Percentiles rank a stretch among this genome's conserved stretches.
Evolutionary conservation across 768 basidiomycete genomes (phyloP).

Genomic region (Pleurotus eryngii): DNA sequence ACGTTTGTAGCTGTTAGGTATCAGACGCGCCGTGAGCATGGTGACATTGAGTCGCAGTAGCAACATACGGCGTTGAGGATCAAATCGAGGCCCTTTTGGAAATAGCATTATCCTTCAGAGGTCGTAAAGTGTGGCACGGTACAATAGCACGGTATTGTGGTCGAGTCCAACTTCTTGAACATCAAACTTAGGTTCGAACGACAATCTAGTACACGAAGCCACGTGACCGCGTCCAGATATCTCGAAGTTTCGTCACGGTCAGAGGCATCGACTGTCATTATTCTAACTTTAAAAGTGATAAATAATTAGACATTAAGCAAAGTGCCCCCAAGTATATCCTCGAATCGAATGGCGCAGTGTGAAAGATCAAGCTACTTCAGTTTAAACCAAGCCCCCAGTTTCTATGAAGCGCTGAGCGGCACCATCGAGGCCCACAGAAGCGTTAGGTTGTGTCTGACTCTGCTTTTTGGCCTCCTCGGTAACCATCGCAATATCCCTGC

Average conservation of each 20-base stretch:
- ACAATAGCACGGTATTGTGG: too few relatives aligned
- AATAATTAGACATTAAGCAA: too few relatives aligned
- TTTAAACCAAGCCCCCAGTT: conserved; percentile 24
- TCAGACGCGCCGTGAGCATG: too few relatives aligned
- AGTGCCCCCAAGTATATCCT: too few relatives aligned
- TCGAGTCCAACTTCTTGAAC: too few relatives aligned
- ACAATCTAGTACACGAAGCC: background rate
- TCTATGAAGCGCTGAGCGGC: conserved; percentile 29
- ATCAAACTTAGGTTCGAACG: too few relatives aligned
- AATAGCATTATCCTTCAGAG: conserved; percentile 32
- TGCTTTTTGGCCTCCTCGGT: background rate
- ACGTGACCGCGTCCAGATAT: background rate
- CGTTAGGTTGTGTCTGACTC: background rate
- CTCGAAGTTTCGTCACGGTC: too few relatives aligned
- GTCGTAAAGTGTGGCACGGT: too few relatives aligned
- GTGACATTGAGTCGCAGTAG: background rate
- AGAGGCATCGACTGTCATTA: background rate
- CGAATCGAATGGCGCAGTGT: too few relatives aligned
- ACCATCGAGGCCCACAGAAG: conserved; percentile 18
- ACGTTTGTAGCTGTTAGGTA: too few relatives aligned
- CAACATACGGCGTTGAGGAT: conserved; percentile 33
- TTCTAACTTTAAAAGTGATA: too few relatives aligned
- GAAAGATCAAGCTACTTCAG: background rate
- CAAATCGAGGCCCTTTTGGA: conserved; percentile 45
- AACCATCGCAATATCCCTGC: conserved; percentile 10